Percentiles rank a stretch among this genome's conserved stretches.
Conservation (phyloP, 176 grass and related monocot genomes). For the Chloris gayana region DNA sequence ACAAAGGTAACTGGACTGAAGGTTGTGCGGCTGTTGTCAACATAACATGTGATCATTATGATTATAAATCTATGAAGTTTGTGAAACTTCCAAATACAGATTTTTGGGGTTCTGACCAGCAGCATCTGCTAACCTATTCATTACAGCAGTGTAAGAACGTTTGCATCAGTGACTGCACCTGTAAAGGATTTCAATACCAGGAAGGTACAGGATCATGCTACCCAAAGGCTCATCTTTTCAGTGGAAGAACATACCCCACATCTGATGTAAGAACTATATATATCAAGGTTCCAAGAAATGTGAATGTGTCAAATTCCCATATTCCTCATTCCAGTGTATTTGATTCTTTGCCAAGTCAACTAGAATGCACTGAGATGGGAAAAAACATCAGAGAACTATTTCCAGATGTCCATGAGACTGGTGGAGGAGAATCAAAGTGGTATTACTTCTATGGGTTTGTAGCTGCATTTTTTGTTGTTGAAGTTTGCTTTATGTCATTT, state of each 20-base stretch:
- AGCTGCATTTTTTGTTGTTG: slow-evolving; percentile 31
- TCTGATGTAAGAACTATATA: neutral
- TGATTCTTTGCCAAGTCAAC: neutral
- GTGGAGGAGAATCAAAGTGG: slow-evolving; percentile 34
- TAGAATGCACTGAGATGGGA: slow-evolving; percentile 13
- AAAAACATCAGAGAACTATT: slow-evolving; percentile 10
- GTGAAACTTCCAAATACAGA: neutral
- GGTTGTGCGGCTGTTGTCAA: neutral
- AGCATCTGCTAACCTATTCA: neutral
- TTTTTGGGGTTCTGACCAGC: slow-evolving; percentile 6
- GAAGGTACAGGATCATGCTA: neutral
- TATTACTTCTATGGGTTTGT: slow-evolving; percentile 48
- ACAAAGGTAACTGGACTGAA: neutral
- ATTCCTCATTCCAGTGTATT: slow-evolving; percentile 17
- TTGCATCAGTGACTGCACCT: neutral
- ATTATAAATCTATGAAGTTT: neutral
- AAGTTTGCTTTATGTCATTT: slow-evolving; percentile 38
- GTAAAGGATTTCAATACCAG: neutral
- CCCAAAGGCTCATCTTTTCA: neutral
- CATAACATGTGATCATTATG: neutral
- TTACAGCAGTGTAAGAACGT: neutral
- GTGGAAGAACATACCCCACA: neutral
- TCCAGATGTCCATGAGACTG: neutral
- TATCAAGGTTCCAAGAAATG: neutral
- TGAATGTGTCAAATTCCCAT: slow-evolving; percentile 20